These are phyloP conservation scores for Fusarium zealandicum DNA, from an alignment of 2,329 filamentous ascomycete genomes.

Conservation along the genomic window DNA sequence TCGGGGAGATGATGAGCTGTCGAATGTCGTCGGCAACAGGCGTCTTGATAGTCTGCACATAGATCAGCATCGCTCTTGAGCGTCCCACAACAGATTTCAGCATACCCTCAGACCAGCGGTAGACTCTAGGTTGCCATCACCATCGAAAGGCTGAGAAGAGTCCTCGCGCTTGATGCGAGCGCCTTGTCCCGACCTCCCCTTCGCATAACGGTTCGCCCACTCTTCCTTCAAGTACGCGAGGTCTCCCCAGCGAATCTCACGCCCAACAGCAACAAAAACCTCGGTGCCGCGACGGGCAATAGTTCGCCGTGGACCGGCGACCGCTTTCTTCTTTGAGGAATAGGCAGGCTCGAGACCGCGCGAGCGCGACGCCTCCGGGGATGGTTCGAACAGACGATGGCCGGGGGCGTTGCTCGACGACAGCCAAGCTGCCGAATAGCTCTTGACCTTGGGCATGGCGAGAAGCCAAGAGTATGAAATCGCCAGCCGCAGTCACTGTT, in stretches of 20 bases:
- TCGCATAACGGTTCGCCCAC: slow-evolving; percentile 45
- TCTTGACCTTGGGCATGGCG: slow-evolving; percentile 83
- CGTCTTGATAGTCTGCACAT: slow-evolving; percentile 72
- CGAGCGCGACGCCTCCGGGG: slow-evolving; percentile 49
- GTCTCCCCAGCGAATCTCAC: slow-evolving; percentile 91
- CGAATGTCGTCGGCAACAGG: slow-evolving; percentile 82
- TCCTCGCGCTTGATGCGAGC: slow-evolving; percentile 58
- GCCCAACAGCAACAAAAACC: slow-evolving; percentile 86
- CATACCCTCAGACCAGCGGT: slow-evolving; percentile 47
- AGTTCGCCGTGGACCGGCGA: slow-evolving; percentile 64
- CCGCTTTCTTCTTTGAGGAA: slow-evolving; percentile 52
- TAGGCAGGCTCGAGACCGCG: slow-evolving; percentile 51
- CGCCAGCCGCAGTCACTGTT: background rate
- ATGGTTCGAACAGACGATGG: slow-evolving; percentile 75
- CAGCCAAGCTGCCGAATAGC: slow-evolving; percentile 88
- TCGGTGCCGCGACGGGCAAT: slow-evolving; percentile 86
- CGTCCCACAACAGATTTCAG: slow-evolving; percentile 3
- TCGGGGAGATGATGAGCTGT: slow-evolving; percentile 85
- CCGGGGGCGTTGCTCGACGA: slow-evolving; percentile 78
- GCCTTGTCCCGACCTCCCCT: slow-evolving; percentile 44
- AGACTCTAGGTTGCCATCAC: slow-evolving; percentile 39
- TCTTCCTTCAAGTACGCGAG: slow-evolving; percentile 78
- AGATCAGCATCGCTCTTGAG: background rate
- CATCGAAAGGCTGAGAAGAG: slow-evolving; percentile 49
- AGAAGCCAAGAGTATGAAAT: slow-evolving; percentile 11